These are phyloP conservation scores for Myrica gale DNA, from an alignment of 306 rosid genomes.

Conservation along the genomic window DNA sequence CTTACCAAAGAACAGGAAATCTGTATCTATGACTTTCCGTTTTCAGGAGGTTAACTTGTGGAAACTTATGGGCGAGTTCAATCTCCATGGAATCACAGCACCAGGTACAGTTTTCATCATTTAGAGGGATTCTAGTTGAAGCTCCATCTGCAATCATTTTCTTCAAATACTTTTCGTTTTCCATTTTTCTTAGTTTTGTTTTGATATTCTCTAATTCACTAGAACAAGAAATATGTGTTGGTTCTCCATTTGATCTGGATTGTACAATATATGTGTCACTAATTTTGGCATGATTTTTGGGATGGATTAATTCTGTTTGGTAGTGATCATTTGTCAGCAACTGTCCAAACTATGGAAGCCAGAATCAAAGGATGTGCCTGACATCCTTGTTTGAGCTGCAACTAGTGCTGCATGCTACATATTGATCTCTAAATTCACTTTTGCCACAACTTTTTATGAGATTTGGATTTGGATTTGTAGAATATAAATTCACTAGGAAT, in stretches of 20 bases:
- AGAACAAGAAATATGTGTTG: neutral
- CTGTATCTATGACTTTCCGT: constrained; percentile 20
- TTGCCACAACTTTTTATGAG: neutral
- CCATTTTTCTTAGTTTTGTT: neutral
- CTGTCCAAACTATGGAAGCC: neutral
- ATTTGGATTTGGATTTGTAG: neutral
- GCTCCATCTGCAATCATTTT: neutral
- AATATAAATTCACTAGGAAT: neutral
- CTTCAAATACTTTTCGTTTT: neutral
- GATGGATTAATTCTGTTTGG: neutral
- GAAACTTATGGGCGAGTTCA: constrained; percentile 91
- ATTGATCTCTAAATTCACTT: neutral
- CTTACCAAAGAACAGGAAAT: constrained; percentile 2
- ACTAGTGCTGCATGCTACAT: neutral
- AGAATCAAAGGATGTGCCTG: neutral
- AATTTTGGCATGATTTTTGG: neutral
- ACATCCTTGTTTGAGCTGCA: neutral
- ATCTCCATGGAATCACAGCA: constrained; percentile 90
- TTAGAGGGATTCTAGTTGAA: neutral
- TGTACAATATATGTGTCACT: neutral
- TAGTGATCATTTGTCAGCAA: neutral
- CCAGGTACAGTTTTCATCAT: constrained; percentile 55
- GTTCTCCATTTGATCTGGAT: neutral
- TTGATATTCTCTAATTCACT: neutral
- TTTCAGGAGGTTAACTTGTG: constrained; percentile 86